Conservation (phyloP, 192 early-diverging fungal genomes). For the Dissophora ornata region DNA sequence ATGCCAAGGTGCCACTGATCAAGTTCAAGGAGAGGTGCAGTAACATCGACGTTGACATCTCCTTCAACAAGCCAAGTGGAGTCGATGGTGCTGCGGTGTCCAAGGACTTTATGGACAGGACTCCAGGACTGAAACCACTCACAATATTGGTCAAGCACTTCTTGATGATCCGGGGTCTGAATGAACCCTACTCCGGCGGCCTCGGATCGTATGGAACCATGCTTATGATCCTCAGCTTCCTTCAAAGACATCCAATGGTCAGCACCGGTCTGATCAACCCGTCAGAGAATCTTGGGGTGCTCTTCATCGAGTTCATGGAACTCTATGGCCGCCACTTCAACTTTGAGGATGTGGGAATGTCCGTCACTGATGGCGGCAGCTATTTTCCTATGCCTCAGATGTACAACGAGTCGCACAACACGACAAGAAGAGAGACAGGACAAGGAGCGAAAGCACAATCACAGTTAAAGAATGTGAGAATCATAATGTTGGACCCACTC, state of each 20-base stretch:
- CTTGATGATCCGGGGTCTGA: constrained; percentile 75
- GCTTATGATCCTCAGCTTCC: constrained; percentile 80
- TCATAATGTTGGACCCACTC: constrained; percentile 48
- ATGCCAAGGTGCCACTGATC: constrained; percentile 85
- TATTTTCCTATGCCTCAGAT: constrained; percentile 17
- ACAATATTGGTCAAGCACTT: constrained; percentile 91
- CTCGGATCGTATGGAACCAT: constrained; percentile 88
- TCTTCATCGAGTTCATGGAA: constrained; percentile 94
- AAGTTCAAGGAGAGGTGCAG: constrained; percentile 86
- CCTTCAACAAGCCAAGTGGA: constrained; percentile 80
- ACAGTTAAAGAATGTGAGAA: too few relatives aligned
- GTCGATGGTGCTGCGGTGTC: constrained; percentile 69
- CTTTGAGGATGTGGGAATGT: constrained; percentile 73
- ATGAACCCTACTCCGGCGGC: constrained; percentile 93
- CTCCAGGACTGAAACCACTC: constrained; percentile 76
- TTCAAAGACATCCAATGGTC: constrained; percentile 88
- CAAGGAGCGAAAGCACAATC: too few relatives aligned
- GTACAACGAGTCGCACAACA: too few relatives aligned
- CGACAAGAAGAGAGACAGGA: too few relatives aligned
- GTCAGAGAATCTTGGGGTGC: constrained; percentile 83
- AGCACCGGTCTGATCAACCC: constrained; percentile 72
- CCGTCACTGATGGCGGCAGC: constrained; percentile 60
- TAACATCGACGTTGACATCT: constrained; percentile 80
- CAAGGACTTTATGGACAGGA: constrained; percentile 66
- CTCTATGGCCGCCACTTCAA: constrained; percentile 89